phyloP scores from a whole-genome alignment of 805 yeast genomes.

The Candida sphagnicola region DNA sequence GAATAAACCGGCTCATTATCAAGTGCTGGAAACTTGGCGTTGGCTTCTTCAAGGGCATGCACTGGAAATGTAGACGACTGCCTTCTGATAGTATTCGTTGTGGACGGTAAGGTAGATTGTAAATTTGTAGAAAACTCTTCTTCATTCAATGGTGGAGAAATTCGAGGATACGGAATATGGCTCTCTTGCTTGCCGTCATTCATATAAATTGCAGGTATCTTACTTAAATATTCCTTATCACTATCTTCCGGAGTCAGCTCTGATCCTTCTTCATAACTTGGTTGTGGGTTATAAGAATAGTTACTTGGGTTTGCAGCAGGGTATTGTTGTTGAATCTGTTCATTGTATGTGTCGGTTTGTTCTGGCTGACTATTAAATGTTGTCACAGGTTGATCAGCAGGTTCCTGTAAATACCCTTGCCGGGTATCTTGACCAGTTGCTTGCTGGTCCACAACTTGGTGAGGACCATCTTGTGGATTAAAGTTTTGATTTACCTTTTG shows the following conservation, averaged over 20 bases:
- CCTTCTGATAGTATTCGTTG: conserved; percentile 5
- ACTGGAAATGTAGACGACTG: conserved; percentile 9
- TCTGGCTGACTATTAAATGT: not conserved
- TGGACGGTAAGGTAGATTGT: conserved; percentile 2
- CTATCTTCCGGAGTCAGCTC: conserved; percentile 4
- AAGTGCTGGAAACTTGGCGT: conserved; percentile 8
- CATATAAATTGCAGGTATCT: not conserved
- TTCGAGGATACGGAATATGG: not conserved
- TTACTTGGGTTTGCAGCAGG: not conserved
- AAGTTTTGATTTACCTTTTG: not conserved
- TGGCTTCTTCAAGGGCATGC: conserved; percentile 11
- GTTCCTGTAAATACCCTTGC: too few relatives aligned
- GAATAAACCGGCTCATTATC: conserved; percentile 5
- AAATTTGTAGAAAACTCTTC: conserved; percentile 2
- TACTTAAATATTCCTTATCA: conserved; percentile 1
- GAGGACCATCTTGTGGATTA: not conserved
- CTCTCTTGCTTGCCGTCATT: not conserved
- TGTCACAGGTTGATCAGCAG: not conserved
- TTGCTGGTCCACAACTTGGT: not conserved
- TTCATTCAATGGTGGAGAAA: not conserved
- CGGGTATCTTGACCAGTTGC: not conserved
- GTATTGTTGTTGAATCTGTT: not conserved
- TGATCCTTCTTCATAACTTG: conserved; percentile 2
- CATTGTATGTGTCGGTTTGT: not conserved
- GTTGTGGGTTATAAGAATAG: conserved; percentile 1